Conservation (phyloP, 306 rosid species). For the Acacia crassicarpa region DNA sequence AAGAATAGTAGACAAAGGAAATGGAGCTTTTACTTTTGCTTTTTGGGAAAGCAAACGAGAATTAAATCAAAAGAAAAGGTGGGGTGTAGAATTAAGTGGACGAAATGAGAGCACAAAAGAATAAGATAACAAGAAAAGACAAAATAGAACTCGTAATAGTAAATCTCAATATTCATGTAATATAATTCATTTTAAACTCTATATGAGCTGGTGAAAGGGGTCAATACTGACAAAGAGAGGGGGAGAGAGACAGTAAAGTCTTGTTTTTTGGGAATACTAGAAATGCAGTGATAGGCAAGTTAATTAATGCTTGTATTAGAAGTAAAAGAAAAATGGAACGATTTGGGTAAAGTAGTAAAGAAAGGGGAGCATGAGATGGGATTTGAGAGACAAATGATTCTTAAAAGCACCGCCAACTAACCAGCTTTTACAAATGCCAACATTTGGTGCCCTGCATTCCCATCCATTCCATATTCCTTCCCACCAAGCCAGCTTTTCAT, state of each 20-base stretch:
- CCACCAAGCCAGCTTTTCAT: slow-evolving; percentile 27
- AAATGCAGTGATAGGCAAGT: no score
- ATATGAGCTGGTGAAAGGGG: neutral
- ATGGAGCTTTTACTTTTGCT: no score
- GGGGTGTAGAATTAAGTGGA: no score
- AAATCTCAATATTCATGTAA: neutral
- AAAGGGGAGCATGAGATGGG: neutral
- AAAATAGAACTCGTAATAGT: neutral
- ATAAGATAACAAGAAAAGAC: slow-evolving; percentile 1
- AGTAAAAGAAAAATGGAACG: slow-evolving; percentile 17
- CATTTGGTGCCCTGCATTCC: slow-evolving; percentile 14
- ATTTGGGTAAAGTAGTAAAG: neutral
- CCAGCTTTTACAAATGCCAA: slow-evolving; percentile 35
- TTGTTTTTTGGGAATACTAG: slow-evolving; percentile 26
- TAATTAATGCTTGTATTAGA: slow-evolving; percentile 44
- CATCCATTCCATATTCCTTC: slow-evolving; percentile 34
- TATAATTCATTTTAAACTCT: neutral
- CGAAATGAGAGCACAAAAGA: no score
- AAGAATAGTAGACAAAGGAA: no score
- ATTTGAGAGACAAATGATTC: slow-evolving; percentile 28
- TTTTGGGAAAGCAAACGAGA: no score
- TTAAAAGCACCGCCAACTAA: slow-evolving; percentile 49
- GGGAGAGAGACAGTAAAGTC: slow-evolving; percentile 10
- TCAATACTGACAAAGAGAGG: slow-evolving; percentile 5
- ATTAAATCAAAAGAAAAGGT: no score